These are phyloP conservation scores for Cichorium intybus DNA, from an alignment of 140 eudicot genomes.

Conservation along the genomic window DNA sequence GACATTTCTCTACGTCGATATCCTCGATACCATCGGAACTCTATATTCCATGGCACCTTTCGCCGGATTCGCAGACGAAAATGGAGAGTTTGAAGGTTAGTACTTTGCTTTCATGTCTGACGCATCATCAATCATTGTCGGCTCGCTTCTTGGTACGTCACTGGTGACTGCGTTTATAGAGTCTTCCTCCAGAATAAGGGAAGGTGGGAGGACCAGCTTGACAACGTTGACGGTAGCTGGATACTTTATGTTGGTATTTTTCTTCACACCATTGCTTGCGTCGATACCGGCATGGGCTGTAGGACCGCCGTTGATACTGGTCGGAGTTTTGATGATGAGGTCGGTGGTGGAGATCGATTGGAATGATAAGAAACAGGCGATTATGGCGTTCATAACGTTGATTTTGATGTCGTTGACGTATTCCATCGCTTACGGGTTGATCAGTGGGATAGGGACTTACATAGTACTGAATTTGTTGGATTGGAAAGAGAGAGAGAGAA, in stretches of 20 bases:
- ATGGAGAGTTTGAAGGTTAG: slow-evolving; percentile 73
- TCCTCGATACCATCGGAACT: slow-evolving; percentile 82
- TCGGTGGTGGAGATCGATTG: too few species aligned
- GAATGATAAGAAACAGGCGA: slow-evolving; percentile 72
- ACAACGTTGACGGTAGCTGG: slow-evolving; percentile 72
- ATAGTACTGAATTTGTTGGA: slow-evolving; percentile 56
- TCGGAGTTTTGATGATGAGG: too few species aligned
- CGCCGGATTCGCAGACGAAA: slow-evolving; percentile 57
- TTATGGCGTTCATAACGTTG: slow-evolving; percentile 71
- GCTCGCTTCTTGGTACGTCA: slow-evolving; percentile 71
- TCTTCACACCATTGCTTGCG: slow-evolving; percentile 81
- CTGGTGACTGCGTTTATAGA: slow-evolving; percentile 79
- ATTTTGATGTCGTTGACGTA: slow-evolving; percentile 69
- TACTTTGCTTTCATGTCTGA: slow-evolving; percentile 72
- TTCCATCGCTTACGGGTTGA: slow-evolving; percentile 77
- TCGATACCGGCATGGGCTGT: too few species aligned
- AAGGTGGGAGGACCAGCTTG: slow-evolving; percentile 78
- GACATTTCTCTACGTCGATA: slow-evolving; percentile 79
- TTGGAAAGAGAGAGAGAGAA: too few species aligned
- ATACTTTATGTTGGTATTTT: slow-evolving; percentile 61
- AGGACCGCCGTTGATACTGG: too few species aligned
- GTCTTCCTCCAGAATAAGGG: slow-evolving; percentile 72
- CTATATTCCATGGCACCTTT: slow-evolving; percentile 72
- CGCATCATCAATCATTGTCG: slow-evolving; percentile 68
- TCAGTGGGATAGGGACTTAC: slow-evolving; percentile 77